phyloP scores from a whole-genome alignment of 768 basidiomycete species.

The Peribolospora baueri region DNA sequence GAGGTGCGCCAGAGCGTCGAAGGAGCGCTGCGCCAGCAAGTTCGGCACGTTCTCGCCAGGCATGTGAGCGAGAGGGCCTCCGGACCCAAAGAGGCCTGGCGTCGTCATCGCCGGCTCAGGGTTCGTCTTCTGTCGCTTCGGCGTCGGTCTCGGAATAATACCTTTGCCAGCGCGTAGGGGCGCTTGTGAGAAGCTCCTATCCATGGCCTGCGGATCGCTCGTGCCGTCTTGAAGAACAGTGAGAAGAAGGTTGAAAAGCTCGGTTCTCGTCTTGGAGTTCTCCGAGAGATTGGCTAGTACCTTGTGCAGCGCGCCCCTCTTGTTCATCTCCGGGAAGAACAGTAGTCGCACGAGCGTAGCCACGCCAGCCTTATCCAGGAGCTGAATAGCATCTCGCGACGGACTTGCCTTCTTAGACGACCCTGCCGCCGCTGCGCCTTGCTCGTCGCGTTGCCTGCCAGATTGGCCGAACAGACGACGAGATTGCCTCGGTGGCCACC shows the following conservation, averaged over 20 bases:
- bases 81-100: conserved; percentile 17
- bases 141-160: conserved; percentile 14
- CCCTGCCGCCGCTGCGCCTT: background rate
- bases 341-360: conserved; percentile 72
- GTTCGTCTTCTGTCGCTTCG: background rate
- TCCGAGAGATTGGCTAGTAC: conserved; percentile 88
- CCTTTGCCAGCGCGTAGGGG: conserved; percentile 34
- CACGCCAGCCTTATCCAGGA: conserved; percentile 71
- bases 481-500: too few species aligned
- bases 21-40: conserved; percentile 74
- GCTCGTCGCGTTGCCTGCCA: background rate
- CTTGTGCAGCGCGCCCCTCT: conserved; percentile 61
- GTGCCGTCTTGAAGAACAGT: conserved; percentile 85
- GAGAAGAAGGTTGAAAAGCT: conserved; percentile 82
- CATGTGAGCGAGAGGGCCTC: conserved; percentile 28
- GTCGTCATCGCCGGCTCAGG: too few species aligned
- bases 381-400: conserved; percentile 65
- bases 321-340: conserved; percentile 83
- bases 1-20: conserved; percentile 72
- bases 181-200: conserved; percentile 81
- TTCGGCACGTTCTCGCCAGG: conserved; percentile 58
- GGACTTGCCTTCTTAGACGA: conserved; percentile 22
- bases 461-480: background rate
- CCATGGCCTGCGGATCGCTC: conserved; percentile 64
- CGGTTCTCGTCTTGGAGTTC: conserved; percentile 69